Evolutionary conservation across 169 alveolate species (phyloP), one percentile per base, ranked within the genome.

Genomic region (Plasmodium relictum): DNA sequence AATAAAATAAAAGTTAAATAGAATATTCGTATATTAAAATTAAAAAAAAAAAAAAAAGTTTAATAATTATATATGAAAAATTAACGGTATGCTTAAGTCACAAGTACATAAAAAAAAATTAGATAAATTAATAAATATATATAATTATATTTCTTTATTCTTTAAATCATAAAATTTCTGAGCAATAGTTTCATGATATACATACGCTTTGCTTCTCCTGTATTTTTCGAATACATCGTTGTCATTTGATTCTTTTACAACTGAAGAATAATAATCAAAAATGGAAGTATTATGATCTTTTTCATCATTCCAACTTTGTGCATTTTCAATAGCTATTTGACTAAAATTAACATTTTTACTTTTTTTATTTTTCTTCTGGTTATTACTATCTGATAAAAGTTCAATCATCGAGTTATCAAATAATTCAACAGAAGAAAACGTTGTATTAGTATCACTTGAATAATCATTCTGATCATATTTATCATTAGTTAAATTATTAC

Each of bases 251-350:
- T 74, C 74, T 14, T 58, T 39, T 39, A 20, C 54, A 20, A 44
- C 24, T 20, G 14, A 6, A 31, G 92, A 18, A 61, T 83, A 83
- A n/a, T 70, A 50, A 39, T 86, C 80, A 61, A 63, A 58, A 62
- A 26, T 44, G 9, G 44, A 24, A 20, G 48, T 41, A 37, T 37
- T 63, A 54, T 16, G 22, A 54, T 54, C 22, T 14, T n/a, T 7
- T 4, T 70, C 73, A 37, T 86, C 92, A 83, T 54, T 56, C 91
- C 91, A 83, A 26, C 66, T 68, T 68, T 83, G 91, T n/a, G 91
- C 83, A 83, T 83, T 83, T 83, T 83, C 91, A 0, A 83, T 83
- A 31, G 76, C 92, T 70, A 71, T 72, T 86, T 69, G 92, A 31
- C 72, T 63, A 59, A 86, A 86, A 22, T 59, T 72, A 59, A 72